Evolutionary conservation across 2,329 filamentous ascomycete species (phyloP).

Genomic region (Aspergillus sp.): DNA sequence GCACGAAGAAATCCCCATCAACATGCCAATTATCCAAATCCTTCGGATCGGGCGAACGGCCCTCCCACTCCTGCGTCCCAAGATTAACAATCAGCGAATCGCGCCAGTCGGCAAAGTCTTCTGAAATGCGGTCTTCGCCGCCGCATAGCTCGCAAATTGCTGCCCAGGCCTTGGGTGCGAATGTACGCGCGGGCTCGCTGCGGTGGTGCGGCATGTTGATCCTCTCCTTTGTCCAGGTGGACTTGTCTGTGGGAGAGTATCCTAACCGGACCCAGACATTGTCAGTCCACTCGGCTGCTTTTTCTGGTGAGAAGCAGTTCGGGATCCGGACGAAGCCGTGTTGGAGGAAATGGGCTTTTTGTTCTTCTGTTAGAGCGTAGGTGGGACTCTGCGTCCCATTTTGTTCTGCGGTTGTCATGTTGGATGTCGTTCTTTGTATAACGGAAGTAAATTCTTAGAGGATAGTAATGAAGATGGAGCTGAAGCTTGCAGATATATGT

Average conservation of each 20-base stretch:
- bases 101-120: conserved; percentile 57
- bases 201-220: conserved; percentile 65
- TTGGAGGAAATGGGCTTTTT: conserved; percentile 55
- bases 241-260: conserved; percentile 62
- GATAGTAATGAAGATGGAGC: no score
- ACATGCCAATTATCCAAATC: conserved; percentile 65
- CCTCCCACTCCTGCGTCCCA: conserved; percentile 56
- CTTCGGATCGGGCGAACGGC: conserved; percentile 53
- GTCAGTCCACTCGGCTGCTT: conserved; percentile 49
- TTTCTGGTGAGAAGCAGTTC: conserved; percentile 52
- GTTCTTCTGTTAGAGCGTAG: conserved; percentile 40
- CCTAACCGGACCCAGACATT: conserved; percentile 65
- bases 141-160: conserved; percentile 68
- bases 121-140: conserved; percentile 56
- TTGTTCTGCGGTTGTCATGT: no score
- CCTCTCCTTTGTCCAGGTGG: conserved; percentile 63
- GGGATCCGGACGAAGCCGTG: conserved; percentile 57
- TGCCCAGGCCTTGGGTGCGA: conserved; percentile 66
- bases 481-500: no score
- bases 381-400: no score
- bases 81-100: conserved; percentile 71
- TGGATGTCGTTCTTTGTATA: no score
- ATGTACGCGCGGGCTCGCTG: conserved; percentile 53
- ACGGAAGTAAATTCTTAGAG: no score
- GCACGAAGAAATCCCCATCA: conserved; percentile 71